A percentile compares a stretch with the other conserved stretches of the same genome.
Conservation (phyloP, 768 basidiomycete species). For the Sistotremastrum suecicum region DNA sequence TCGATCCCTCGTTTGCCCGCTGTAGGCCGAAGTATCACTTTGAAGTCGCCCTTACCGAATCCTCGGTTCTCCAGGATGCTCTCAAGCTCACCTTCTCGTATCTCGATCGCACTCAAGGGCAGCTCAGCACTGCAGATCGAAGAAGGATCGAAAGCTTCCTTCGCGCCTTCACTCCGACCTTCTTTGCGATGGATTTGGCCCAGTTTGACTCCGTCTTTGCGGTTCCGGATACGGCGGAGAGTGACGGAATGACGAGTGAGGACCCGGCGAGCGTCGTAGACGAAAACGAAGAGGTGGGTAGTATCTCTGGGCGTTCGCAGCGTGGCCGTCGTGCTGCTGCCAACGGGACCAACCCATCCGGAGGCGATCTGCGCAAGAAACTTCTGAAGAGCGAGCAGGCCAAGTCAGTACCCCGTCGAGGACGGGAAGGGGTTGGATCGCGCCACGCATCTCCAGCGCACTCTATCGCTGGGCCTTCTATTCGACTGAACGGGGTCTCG, state of each 20-base stretch:
- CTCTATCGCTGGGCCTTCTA: too few species aligned
- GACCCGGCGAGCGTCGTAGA: conserved; percentile 20
- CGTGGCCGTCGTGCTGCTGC: conserved; percentile 16
- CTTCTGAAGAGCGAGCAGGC: conserved; percentile 72
- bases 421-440: too few species aligned
- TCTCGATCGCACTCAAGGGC: conserved; percentile 75
- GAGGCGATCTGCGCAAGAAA: conserved; percentile 66
- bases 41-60: conserved; percentile 61
- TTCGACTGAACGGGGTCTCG: too few species aligned
- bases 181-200: conserved; percentile 61
- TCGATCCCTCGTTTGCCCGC: conserved; percentile 38
- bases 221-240: conserved; percentile 37
- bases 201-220: conserved; percentile 60
- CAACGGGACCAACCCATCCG: conserved; percentile 15
- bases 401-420: conserved; percentile 20
- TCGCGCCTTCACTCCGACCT: conserved; percentile 59
- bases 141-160: conserved; percentile 74
- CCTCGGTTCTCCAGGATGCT: conserved; percentile 68
- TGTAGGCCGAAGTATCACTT: conserved; percentile 66
- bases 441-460: too few species aligned
- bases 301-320: conserved; percentile 16
- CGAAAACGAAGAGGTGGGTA: conserved; percentile 22
- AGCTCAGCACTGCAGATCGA: conserved; percentile 57
- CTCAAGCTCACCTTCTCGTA: conserved; percentile 83
- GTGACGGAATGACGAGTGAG: conserved; percentile 35